Evolutionary conservation across 352 stramenopile genomes (phyloP), one percentile per base, ranked within the genome.

Genomic region (Globisporangium okanoganense): DNA sequence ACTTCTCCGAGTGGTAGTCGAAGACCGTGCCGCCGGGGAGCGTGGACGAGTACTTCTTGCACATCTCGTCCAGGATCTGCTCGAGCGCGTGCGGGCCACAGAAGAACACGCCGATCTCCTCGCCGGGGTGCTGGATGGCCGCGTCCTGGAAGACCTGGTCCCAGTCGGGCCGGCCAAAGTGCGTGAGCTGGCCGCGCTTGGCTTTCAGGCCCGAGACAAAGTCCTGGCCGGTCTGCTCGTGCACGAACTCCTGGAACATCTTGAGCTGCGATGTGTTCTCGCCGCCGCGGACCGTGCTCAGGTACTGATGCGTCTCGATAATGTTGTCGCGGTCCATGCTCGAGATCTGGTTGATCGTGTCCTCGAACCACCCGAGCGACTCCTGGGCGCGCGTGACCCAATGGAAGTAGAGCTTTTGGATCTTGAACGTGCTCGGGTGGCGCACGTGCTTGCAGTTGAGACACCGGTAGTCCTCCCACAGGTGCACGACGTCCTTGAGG

Each of bases 131-230:
- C 41, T 71, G 68, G 6, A 51, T 54, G 31, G 66, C 67, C 10
- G 75, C 79, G 27, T 85, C 72, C 29, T 74, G 68, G 65, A 94
- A 90, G 20, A 92, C 71, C 35, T 87, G 69, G 55, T 91, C 74
- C 88, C 88, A 96, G 61, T 95, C 79, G n/a, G 87, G 88, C 31
- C 88, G 81, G 16, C 86, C 85, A 67, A 95, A 91, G 65, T 96
- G 83, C 22, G 87, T 92, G 29, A 95, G 72, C 40, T 89, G 76
- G 12, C 60, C 60, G 44, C 53, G 50, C 69, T 92, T 90, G n/a
- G 77, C 76, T 56, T 76, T 84, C 14, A 93, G 64, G 41, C 86
- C 85, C 4, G 87, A 90, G 5, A 95, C 77, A 43, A 95, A 81
- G 61, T 95, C 88, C 56, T 85, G 78, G 24, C 84, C 81, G 0